Percentiles rank a stretch among this genome's conserved stretches.
Conservation (phyloP, 768 basidiomycete genomes). For the Boletellus sp. region DNA sequence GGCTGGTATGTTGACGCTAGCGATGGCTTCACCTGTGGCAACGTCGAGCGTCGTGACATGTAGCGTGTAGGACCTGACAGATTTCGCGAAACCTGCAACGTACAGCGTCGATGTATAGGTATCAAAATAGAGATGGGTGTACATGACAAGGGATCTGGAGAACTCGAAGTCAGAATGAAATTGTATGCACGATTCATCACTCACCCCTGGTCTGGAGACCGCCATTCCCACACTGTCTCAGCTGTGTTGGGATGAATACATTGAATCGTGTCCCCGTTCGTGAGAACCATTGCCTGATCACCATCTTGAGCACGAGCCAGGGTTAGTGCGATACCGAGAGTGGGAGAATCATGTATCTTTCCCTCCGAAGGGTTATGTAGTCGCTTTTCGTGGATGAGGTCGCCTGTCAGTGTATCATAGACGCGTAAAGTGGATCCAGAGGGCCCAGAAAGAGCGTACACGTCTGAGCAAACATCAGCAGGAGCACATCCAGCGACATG, state of each 20-base stretch:
- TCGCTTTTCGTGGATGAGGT: conserved; percentile 60
- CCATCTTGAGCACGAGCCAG: conserved; percentile 31
- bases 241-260: conserved; percentile 51
- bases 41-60: conserved; percentile 62
- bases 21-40: conserved; percentile 48
- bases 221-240: conserved; percentile 65
- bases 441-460: conserved; percentile 73
- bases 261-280: conserved; percentile 57
- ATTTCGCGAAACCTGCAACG: conserved; percentile 44
- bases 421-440: conserved; percentile 65
- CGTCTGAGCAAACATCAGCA: conserved; percentile 37
- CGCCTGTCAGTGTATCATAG: conserved; percentile 62
- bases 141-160: conserved; percentile 58
- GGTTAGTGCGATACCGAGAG: conserved; percentile 52
- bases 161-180: background rate
- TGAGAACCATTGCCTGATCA: conserved; percentile 42
- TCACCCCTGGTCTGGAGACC: conserved; percentile 63
- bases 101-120: conserved; percentile 52
- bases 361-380: conserved; percentile 48
- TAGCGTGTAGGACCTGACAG: conserved; percentile 52
- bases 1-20: conserved; percentile 52
- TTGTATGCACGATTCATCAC: conserved; percentile 16
- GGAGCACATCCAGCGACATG: background rate
- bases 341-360: conserved; percentile 46
- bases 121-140: conserved; percentile 58